These are phyloP conservation scores for Coemansia sp. DNA, from an alignment of 192 early-diverging fungal species.

Conservation along the genomic window DNA sequence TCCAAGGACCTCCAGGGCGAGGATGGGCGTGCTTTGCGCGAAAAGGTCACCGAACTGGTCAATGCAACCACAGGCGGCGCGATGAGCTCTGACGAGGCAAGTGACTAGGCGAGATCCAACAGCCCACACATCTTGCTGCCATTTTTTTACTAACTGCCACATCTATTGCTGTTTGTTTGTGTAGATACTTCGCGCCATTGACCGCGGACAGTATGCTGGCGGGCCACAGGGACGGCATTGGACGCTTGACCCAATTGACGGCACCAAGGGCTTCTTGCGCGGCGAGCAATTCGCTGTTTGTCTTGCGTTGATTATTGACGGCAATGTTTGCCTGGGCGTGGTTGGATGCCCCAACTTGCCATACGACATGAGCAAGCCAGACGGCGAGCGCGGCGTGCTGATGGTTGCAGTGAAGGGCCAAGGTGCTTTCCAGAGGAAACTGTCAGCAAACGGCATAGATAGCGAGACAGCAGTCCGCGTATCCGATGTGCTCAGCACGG, in stretches of 20 bases:
- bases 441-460: constrained; percentile 7
- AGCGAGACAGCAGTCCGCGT: constrained; percentile 67
- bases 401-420: constrained; percentile 86
- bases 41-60: constrained; percentile 81
- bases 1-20: constrained; percentile 84
- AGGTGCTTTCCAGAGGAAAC: constrained; percentile 83
- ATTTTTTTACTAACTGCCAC: neutral
- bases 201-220: constrained; percentile 84
- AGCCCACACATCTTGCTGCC: neutral
- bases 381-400: constrained; percentile 76
- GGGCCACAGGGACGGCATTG: constrained; percentile 77
- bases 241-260: constrained; percentile 92
- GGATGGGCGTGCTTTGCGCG: constrained; percentile 60
- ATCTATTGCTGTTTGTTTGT: constrained; percentile 26
- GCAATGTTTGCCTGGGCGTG: constrained; percentile 87
- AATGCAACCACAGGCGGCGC: constrained; percentile 65
- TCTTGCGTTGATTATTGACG: constrained; percentile 88
- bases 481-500: constrained; percentile 53
- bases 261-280: constrained; percentile 98
- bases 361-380: constrained; percentile 59
- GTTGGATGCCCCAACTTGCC: constrained; percentile 86
- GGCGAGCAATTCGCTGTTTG: constrained; percentile 98
- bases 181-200: constrained; percentile 86
- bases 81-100: constrained; percentile 67
- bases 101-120: neutral